Evolutionary conservation across 495 filamentous ascomycete genomes (phyloP), one percentile per base, ranked within the genome.

Genomic region (Aspergillus sclerotioniger): DNA sequence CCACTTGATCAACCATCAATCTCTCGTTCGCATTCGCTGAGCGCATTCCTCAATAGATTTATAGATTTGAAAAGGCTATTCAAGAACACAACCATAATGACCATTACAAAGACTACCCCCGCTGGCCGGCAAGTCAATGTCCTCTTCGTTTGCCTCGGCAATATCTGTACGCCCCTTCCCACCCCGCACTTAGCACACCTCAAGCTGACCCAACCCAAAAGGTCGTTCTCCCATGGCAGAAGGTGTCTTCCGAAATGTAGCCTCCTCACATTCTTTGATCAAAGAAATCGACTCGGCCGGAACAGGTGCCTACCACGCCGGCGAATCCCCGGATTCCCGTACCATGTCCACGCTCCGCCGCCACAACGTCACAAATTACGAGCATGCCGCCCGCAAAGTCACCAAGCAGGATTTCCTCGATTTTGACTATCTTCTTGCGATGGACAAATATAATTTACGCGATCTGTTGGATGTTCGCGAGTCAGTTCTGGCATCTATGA

Each of bases 131-230:
- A 79, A 4, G 77, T 91, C 56, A 94, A 86, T 8, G 87, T 98
- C 29, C 83, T 98, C 45, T 98, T 98, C 71, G 92, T 96, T 62
- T 98, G 94, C 71, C 80, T 98, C 13, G 94, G 94, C 63, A 98
- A 98, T 73, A 97, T 97, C 67, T 98, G 94, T 80, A 80, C 80
- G 49, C 73, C 65, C 32, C 56, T 54, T 41, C 56, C 49, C 55
- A 31, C 19, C 47, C 35, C 21, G n/a, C 51, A 47, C 16, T 21
- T 31, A 8, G 1, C n/a, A 2, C 3, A 46, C 33, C 21, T 15
- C 46, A 41, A 58, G 20, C 56, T 33, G 60, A 59, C 47, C 57
- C 44, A 55, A 43, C 52, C 45, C 32, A 37, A 48, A 51, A 82
- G 76, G 81, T 60, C 81, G 84, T 28, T 96, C 92, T 2, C 89